Evolutionary conservation across 805 yeast species (phyloP).

Genomic region (Schwanniomyces occidentalis): DNA sequence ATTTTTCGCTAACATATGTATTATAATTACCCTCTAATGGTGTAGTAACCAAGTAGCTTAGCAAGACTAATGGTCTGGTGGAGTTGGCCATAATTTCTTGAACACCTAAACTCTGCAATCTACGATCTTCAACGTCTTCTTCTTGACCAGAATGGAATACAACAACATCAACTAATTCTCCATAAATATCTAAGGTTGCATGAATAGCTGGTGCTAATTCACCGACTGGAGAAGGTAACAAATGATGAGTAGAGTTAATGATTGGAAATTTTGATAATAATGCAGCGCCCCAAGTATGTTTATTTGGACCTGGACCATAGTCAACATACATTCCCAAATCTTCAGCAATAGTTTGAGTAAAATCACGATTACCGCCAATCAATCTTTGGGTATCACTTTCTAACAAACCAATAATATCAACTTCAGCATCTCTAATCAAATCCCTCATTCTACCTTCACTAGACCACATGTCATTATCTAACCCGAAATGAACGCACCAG

Average conservation of each 20-base stretch:
- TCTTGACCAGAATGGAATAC: constrained; percentile 99
- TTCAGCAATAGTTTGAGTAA: constrained; percentile 88
- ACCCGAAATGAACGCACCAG: constrained; percentile 97
- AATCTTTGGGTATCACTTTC: constrained; percentile 94
- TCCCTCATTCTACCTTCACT: constrained; percentile 87
- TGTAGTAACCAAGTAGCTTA: constrained; percentile 87
- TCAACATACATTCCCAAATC: constrained; percentile 94
- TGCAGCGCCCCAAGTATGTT: constrained; percentile 98
- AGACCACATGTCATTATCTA: constrained; percentile 98
- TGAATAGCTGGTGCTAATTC: constrained; percentile 98
- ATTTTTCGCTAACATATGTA: constrained; percentile 79
- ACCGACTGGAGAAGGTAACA: constrained; percentile 95
- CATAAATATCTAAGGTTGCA: constrained; percentile 91
- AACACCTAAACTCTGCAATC: constrained; percentile 77
- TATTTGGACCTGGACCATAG: constrained; percentile 96
- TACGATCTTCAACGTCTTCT: constrained; percentile 92
- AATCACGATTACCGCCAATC: constrained; percentile 92
- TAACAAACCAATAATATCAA: constrained; percentile 86
- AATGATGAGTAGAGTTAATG: constrained; percentile 82
- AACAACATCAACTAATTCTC: constrained; percentile 83
- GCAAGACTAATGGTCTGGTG: constrained; percentile 78
- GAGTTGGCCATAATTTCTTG: constrained; percentile 78
- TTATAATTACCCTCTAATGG: constrained; percentile 90
- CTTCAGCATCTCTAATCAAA: constrained; percentile 78
- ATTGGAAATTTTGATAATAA: constrained; percentile 93